Conservation (phyloP, 2,329 filamentous ascomycete species). For the Fusarium gaditjirri region DNA sequence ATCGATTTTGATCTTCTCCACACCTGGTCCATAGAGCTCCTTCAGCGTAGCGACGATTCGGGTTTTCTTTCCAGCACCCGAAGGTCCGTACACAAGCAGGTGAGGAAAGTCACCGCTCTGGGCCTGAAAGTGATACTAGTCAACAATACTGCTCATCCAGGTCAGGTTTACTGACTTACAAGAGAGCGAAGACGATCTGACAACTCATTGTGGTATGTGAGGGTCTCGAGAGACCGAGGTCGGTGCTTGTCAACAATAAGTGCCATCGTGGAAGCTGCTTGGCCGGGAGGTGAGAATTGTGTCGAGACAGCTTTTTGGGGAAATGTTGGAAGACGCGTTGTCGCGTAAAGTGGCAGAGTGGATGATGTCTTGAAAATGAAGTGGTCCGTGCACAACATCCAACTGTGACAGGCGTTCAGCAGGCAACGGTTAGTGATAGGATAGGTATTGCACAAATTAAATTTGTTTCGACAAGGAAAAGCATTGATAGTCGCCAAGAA, state of each 20-base stretch:
- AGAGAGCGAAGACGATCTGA: conserved; percentile 88
- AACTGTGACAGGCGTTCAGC: conserved; percentile 12
- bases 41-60: conserved; percentile 95
- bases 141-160: neutral
- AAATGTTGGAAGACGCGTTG: conserved; percentile 48
- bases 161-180: conserved; percentile 69
- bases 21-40: conserved; percentile 92
- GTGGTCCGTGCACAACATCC: conserved; percentile 37
- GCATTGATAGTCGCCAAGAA: neutral
- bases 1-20: conserved; percentile 99
- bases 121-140: conserved; percentile 66
- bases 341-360: conserved; percentile 57
- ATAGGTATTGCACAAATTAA: neutral
- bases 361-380: conserved; percentile 20
- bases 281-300: conserved; percentile 23
- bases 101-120: conserved; percentile 98
- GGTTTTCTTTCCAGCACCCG: conserved; percentile 97
- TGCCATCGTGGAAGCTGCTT: conserved; percentile 60
- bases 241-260: conserved; percentile 78
- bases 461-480: neutral
- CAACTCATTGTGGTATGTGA: conserved; percentile 90
- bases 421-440: conserved; percentile 18
- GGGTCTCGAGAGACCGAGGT: conserved; percentile 77
- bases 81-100: conserved; percentile 95
- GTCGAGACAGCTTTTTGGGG: conserved; percentile 38